Evolutionary conservation across 2,329 filamentous ascomycete species (phyloP).

Genomic region (Neonectria faginata): DNA sequence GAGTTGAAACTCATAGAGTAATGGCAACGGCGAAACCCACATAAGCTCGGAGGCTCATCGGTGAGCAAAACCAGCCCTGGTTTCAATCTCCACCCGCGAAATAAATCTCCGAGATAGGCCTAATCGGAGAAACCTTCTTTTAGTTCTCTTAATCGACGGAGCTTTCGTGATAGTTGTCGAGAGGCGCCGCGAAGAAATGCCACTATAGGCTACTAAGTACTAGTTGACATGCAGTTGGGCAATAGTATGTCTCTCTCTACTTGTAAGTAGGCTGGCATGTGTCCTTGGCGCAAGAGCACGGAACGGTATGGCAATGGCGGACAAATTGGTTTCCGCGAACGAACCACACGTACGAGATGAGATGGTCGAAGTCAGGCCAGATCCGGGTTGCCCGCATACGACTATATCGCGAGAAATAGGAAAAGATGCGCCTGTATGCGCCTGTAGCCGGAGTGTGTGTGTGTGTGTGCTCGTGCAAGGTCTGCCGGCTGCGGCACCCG

Average conservation of each 20-base stretch:
- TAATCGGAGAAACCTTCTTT: slow-evolving; percentile 23
- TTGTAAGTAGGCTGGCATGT: too few species aligned
- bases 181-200: not conserved
- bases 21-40: slow-evolving; percentile 36
- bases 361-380: slow-evolving; percentile 1
- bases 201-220: not conserved
- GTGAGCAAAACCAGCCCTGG: slow-evolving; percentile 31
- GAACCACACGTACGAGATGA: not conserved
- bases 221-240: not conserved
- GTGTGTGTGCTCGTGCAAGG: not conserved
- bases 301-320: not conserved
- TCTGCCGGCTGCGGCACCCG: slow-evolving; percentile 13
- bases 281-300: too few species aligned
- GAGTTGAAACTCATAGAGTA: slow-evolving; percentile 22
- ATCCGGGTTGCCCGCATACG: not conserved
- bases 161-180: not conserved
- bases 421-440: slow-evolving; percentile 17
- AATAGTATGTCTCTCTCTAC: not conserved
- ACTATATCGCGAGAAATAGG: slow-evolving; percentile 9
- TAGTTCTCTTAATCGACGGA: not conserved
- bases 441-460: slow-evolving; percentile 13
- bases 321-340: slow-evolving; percentile 12
- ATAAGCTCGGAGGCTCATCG: slow-evolving; percentile 46
- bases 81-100: slow-evolving; percentile 18
- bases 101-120: slow-evolving; percentile 27